A percentile compares a stretch with the other conserved stretches of the same genome.
Conservation (phyloP, 2,329 filamentous ascomycete species). For the Pseudofabraea citricarpa region DNA sequence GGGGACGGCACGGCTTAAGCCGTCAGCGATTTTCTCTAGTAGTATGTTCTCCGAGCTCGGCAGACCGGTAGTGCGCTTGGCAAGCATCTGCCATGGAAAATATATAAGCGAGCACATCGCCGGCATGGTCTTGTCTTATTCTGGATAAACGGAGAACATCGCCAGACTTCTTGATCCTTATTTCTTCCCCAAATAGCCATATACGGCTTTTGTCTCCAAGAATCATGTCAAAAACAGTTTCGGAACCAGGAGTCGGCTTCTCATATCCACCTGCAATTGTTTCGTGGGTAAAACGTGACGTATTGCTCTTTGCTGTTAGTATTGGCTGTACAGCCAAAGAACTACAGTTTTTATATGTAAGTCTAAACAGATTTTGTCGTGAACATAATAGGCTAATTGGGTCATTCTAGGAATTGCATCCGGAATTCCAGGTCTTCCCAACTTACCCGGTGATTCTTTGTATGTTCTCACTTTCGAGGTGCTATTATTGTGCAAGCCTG, state of each 20-base stretch:
- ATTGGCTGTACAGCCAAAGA: neutral
- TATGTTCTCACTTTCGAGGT: neutral
- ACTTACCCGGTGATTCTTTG: neutral
- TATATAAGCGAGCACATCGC: neutral
- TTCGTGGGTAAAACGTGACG: constrained; percentile 1
- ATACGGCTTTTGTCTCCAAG: too few relatives aligned
- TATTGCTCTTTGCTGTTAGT: neutral
- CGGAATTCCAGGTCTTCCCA: constrained; percentile 1
- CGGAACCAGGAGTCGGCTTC: neutral
- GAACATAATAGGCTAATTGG: too few relatives aligned
- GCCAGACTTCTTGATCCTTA: neutral
- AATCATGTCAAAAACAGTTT: neutral
- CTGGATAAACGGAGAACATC: too few relatives aligned
- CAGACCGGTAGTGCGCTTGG: too few relatives aligned
- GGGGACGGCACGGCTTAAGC: too few relatives aligned
- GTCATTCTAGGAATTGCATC: neutral
- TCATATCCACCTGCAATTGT: neutral
- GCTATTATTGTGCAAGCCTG: neutral
- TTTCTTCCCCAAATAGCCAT: neutral
- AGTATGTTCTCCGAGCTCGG: neutral
- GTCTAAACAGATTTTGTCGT: too few relatives aligned
- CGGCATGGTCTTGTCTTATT: neutral
- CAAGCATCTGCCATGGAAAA: constrained; percentile 64
- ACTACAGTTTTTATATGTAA: constrained; percentile 1
- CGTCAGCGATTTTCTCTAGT: too few relatives aligned